Base-by-base conservation (phyloP, 441 rosid species). In the Syzygium syzygioides region DNA sequence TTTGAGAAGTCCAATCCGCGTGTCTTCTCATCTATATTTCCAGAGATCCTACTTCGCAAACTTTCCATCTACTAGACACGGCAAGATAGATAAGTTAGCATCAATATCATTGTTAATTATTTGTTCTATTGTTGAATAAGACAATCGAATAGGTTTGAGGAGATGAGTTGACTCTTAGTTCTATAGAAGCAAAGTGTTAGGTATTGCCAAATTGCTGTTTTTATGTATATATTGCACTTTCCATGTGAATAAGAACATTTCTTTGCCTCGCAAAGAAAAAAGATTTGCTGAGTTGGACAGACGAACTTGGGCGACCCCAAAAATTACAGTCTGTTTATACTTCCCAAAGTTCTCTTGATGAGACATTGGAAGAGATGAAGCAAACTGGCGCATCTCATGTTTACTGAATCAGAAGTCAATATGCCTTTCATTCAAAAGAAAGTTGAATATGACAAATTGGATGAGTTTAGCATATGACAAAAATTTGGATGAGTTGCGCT, bases 321-420 rank as follows among this genome's bases (percentile, higher is more conserved):
- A 48, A 14, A 5, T 5, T 32, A 12, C 1, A 0, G 48, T 4
- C 26, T 1, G 4, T 34, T 68, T 3, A 68, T 34, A 34, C 48
- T 68, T 68, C 26, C 7, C 1, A 5, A 68, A 68, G 79, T 34
- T 68, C 79, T 68, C 4, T 68, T 19, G 9, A 1, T 19, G 34
- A 34, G 25, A 34, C 48, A 68, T 18, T 34, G 26, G 26, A 68
- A 34, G 14, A 68, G 26, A 34, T 9, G 26, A 32, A 34, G 34
- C 3, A 4, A 68, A 68, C 26, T 2, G 0, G 48, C 4, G 14
- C 48, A 68, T 68, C 48, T 30, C 76, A 34, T 1, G 3, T 68
- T 19, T 68, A 19, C 14, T 32, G 14, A 68, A 68, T 10, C 13
- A 18, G 14, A 68, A 34, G 48, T 18, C 79, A 34, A 19, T 9